phyloP scores from a whole-genome alignment of 2,329 filamentous ascomycete genomes.

The Stenocarpella maydis region DNA sequence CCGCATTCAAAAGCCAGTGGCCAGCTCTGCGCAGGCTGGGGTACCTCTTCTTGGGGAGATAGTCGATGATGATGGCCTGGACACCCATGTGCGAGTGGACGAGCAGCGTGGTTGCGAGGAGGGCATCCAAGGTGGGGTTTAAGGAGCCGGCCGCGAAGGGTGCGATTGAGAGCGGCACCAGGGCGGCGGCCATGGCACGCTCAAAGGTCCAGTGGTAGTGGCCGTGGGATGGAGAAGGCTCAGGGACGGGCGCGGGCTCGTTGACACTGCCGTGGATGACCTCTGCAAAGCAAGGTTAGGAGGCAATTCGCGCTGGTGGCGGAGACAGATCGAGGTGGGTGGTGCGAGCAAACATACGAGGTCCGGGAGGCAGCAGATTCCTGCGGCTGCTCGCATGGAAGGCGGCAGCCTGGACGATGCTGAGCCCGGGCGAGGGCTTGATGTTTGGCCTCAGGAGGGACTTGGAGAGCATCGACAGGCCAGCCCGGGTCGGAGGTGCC shows the following conservation, averaged over 20 bases:
- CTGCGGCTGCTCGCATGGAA: conserved; percentile 86
- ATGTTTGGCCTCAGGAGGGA: conserved; percentile 39
- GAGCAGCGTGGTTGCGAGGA: conserved; percentile 83
- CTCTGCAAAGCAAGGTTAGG: conserved; percentile 67
- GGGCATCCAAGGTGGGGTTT: conserved; percentile 87
- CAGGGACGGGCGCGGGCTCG: conserved; percentile 80
- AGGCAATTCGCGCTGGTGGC: conserved; percentile 14
- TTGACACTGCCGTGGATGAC: conserved; percentile 77
- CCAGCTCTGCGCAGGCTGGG: conserved; percentile 72
- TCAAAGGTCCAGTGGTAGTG: conserved; percentile 99
- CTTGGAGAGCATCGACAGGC: conserved; percentile 35
- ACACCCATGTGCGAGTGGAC: conserved; percentile 97
- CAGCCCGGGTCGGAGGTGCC: conserved; percentile 37
- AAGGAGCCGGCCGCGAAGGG: conserved; percentile 92
- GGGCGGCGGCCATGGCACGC: conserved; percentile 79
- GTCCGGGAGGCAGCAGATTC: conserved; percentile 81
- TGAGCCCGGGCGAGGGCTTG: conserved; percentile 39
- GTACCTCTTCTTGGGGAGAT: conserved; percentile 78
- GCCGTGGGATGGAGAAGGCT: conserved; percentile 79
- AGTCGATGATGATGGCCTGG: conserved; percentile 89
- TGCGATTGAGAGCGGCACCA: conserved; percentile 86
- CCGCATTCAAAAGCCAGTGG: conserved; percentile 80
- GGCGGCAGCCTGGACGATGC: conserved; percentile 67
- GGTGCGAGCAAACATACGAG: conserved; percentile 68
- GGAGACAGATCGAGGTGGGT: conserved; percentile 11